Conservation (phyloP, 1,284 basidiomycete species). For the Sphaerobolus stellatus region DNA sequence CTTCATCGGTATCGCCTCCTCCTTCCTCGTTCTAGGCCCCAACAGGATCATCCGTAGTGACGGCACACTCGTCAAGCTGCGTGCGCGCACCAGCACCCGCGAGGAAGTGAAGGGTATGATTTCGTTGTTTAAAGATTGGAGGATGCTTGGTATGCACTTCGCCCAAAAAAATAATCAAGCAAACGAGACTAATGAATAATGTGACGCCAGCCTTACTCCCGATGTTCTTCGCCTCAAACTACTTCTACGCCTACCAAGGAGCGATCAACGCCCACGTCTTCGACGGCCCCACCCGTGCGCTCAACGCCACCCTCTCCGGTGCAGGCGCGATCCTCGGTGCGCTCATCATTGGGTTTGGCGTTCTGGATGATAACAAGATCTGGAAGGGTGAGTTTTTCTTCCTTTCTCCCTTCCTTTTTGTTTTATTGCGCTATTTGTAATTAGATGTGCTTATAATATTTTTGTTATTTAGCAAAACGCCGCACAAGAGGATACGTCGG, state of each 20-base stretch:
- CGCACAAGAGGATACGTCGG: conserved; percentile 17
- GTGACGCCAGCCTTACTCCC: conserved; percentile 12
- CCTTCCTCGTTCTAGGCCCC: conserved; percentile 30
- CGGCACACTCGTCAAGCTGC: conserved; percentile 15
- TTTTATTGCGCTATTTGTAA: too few species aligned
- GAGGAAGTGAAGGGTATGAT: conserved; percentile 12
- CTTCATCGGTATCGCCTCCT: conserved; percentile 24
- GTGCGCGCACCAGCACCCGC: conserved; percentile 6
- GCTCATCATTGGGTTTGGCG: conserved; percentile 13
- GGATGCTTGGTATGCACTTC: conserved; percentile 14
- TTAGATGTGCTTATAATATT: too few species aligned
- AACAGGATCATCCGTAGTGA: conserved; percentile 17
- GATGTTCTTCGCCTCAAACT: conserved; percentile 19
- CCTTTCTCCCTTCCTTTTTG: too few species aligned
- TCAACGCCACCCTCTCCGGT: conserved; percentile 15
- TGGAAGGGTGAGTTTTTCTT: too few species aligned
- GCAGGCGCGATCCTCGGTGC: conserved; percentile 11
- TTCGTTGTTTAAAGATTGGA: conserved; percentile 15
- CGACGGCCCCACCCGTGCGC: conserved; percentile 14
- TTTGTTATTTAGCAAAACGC: too few species aligned
- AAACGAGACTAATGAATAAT: not conserved
- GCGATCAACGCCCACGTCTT: conserved; percentile 14
- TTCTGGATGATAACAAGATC: conserved; percentile 19
- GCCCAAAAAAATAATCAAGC: not conserved
- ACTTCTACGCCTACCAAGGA: conserved; percentile 19